Base-by-base conservation (phyloP, 306 rosid species). In the Quercus dentata region DNA sequence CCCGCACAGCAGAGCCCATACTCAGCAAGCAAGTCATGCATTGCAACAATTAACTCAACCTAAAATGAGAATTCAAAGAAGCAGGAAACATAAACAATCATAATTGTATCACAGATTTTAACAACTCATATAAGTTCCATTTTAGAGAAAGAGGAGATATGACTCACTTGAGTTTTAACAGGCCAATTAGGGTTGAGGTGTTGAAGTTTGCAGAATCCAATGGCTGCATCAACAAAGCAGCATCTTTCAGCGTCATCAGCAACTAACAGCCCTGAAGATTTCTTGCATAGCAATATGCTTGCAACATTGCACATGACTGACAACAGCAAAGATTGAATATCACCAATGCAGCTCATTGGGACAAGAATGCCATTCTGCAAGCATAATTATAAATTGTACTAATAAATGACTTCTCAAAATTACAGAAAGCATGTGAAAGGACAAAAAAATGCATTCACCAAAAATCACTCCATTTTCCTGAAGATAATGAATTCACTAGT, bases 41-140 rank as follows among this genome's bases (percentile, higher is more conserved):
- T 91, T 75, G 97, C 92, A 82, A 90, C 98, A 89, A 95, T 90
- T 82, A 92, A 88, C 80, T 95, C 99, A 79, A 92, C 98, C 99
- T 95, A 88, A 64, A 78, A 87, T 38, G 73, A 62, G 62, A 74
- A 80, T 57, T 70, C 71, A 69, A 79, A 84, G 73, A 56, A 75
- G 68, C 11, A 69, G 70, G 19, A 76, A 27, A 74, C 25, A 59
- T 25, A 18, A 56, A 80, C 74, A 76, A 83, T 67, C 33, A 44
- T 56, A 69, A 67, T 52, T 33, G 41, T 23, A 67, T 79, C 59
- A 77, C 27, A 52, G 59, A 74, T 38, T 82, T 46, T 56, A 83
- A 59, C 74, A 78, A 82, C 57, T 81, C 57, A 63, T 51, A 71
- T 31, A 65, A 76, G 81, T 78, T 77, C 75, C 70, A 75, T 55